These are phyloP conservation scores for Bremia lactucae DNA, from an alignment of 352 stramenopile species.

Conservation along the genomic window DNA sequence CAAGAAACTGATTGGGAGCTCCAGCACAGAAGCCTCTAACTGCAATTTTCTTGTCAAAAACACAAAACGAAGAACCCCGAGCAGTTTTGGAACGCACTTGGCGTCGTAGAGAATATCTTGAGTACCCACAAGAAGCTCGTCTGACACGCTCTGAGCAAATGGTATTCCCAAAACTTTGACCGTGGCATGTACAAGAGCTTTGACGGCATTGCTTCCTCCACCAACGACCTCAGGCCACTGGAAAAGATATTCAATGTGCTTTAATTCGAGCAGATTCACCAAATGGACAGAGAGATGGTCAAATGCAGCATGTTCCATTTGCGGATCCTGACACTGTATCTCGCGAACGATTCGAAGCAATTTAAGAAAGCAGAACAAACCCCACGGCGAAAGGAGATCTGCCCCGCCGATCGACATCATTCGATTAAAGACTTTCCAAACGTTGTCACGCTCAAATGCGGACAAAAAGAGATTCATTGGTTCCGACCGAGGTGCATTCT, in stretches of 20 bases:
- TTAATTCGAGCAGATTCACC: conserved; percentile 41
- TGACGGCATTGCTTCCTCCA: conserved; percentile 71
- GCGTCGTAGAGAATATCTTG: conserved; percentile 68
- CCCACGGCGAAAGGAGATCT: conserved; percentile 71
- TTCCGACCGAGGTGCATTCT: conserved; percentile 2
- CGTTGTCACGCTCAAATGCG: conserved; percentile 26
- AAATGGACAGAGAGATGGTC: conserved; percentile 44
- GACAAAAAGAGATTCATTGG: conserved; percentile 32
- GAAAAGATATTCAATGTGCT: conserved; percentile 55
- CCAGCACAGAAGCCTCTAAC: conserved; percentile 44
- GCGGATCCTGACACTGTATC: conserved; percentile 33
- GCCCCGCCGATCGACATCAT: conserved; percentile 40
- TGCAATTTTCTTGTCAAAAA: conserved; percentile 41
- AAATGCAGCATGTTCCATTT: conserved; percentile 42
- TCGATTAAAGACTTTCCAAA: conserved; percentile 42
- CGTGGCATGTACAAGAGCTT: conserved; percentile 72
- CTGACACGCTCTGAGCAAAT: conserved; percentile 54
- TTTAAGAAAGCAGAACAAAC: conserved; percentile 78
- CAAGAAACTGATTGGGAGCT: conserved; percentile 73
- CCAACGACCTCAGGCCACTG: conserved; percentile 68
- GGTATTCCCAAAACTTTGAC: conserved; percentile 78
- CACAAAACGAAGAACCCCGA: conserved; percentile 53
- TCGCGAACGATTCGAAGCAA: conserved; percentile 65
- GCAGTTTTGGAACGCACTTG: conserved; percentile 50
- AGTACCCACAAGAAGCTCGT: conserved; percentile 52